These are phyloP conservation scores for Hygrocybe coccinea DNA, from an alignment of 768 basidiomycete genomes.

Conservation along the genomic window DNA sequence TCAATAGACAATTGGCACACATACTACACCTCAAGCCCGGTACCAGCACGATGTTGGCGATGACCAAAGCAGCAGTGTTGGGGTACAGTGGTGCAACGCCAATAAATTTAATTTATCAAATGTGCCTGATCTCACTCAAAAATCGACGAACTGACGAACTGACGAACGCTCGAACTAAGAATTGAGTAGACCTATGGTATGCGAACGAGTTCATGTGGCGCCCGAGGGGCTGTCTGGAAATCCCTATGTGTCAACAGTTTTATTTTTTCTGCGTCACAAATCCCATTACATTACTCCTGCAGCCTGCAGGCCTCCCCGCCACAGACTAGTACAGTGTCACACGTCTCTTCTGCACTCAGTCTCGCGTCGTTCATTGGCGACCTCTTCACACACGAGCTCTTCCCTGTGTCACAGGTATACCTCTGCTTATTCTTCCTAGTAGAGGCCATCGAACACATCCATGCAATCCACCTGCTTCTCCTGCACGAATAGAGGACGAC, in stretches of 20 bases:
- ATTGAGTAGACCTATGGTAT: conserved; percentile 18
- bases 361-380: conserved; percentile 27
- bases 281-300: neutral
- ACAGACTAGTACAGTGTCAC: conserved; percentile 14
- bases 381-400: conserved; percentile 20
- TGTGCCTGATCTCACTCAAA: too few relatives aligned
- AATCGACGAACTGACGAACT: too few relatives aligned
- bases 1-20: too few relatives aligned
- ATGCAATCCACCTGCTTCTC: conserved; percentile 20
- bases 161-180: too few relatives aligned
- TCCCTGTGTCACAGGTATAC: conserved; percentile 17
- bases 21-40: too few relatives aligned
- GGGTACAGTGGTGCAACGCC: too few relatives aligned
- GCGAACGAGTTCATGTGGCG: conserved; percentile 24
- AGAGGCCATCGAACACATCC: conserved; percentile 24
- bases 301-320: conserved; percentile 5
- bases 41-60: too few relatives aligned
- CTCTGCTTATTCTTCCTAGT: conserved; percentile 21
- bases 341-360: conserved; percentile 18
- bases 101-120: too few relatives aligned
- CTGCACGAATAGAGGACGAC: conserved; percentile 6
- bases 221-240: conserved; percentile 24
- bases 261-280: neutral
- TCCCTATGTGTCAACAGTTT: conserved; percentile 17
- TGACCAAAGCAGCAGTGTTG: too few relatives aligned